These are phyloP conservation scores for Bauhinia variegata DNA, from an alignment of 306 rosid genomes.

Conservation along the genomic window DNA sequence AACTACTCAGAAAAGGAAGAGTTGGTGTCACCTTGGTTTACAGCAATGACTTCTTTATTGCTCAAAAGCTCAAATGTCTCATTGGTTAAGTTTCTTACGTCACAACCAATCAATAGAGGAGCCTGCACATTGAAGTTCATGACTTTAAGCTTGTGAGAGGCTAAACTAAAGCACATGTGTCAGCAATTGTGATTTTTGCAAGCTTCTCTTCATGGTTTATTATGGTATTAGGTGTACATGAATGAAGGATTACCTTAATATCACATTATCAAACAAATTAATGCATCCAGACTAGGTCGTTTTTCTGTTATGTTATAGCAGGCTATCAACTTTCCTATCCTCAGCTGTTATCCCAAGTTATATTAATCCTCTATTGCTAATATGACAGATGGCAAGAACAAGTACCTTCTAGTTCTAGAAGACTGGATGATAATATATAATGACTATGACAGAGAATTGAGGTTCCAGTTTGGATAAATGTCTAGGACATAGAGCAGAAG, in stretches of 20 bases:
- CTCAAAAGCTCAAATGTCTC: constrained; percentile 73
- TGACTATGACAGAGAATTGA: background rate
- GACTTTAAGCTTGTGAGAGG: constrained; percentile 37
- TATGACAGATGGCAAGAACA: background rate
- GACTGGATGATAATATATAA: background rate
- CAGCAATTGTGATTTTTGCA: constrained; percentile 4
- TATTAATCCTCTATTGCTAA: background rate
- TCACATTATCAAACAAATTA: constrained; percentile 14
- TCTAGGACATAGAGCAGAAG: background rate
- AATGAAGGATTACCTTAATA: constrained; percentile 8
- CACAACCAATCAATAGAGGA: constrained; percentile 87
- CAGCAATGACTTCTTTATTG: constrained; percentile 81
- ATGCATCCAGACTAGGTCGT: constrained; percentile 4
- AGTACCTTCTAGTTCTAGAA: constrained; percentile 11
- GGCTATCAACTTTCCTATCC: constrained; percentile 14
- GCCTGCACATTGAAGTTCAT: constrained; percentile 63
- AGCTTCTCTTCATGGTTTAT: constrained; percentile 29
- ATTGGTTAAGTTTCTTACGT: constrained; percentile 73
- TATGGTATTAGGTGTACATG: background rate
- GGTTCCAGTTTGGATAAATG: constrained; percentile 1
- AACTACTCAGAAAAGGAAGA: constrained; percentile 11
- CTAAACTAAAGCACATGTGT: constrained; percentile 5
- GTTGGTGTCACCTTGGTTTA: constrained; percentile 77
- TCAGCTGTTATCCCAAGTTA: constrained; percentile 6
- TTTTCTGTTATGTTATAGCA: background rate